Conservation (phyloP, 345 rosid species). For the Corchorus olitorius region DNA sequence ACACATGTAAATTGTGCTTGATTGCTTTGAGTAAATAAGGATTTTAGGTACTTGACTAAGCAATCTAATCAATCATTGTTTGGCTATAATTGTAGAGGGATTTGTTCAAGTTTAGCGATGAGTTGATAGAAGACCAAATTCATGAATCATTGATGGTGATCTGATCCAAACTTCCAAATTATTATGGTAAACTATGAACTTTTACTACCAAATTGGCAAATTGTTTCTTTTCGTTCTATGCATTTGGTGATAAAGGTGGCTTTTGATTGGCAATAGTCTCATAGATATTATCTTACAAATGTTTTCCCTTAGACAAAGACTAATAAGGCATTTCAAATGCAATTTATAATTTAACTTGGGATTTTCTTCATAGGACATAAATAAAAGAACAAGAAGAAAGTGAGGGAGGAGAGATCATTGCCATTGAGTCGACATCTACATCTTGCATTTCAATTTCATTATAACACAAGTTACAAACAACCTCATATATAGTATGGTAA, state of each 20-base stretch:
- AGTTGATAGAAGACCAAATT: conserved; percentile 13
- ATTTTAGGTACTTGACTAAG: neutral
- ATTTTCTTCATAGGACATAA: neutral
- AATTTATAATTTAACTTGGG: neutral
- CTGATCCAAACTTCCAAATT: neutral
- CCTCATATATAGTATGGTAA: too few species aligned
- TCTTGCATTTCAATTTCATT: too few species aligned
- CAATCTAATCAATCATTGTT: conserved; percentile 1
- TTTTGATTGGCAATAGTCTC: neutral
- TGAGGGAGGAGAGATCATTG: neutral
- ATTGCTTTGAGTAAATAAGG: neutral
- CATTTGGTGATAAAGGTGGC: neutral
- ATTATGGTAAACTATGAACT: neutral
- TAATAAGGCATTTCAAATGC: neutral
- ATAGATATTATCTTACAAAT: neutral
- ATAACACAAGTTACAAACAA: too few species aligned
- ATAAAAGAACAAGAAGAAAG: too few species aligned
- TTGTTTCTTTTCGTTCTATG: neutral
- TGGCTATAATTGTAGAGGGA: neutral
- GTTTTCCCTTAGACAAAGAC: neutral
- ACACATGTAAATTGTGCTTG: conserved; percentile 10
- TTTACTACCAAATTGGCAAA: neutral
- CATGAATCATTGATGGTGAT: neutral
- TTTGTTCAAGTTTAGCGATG: conserved; percentile 9
- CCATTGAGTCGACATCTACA: neutral